Percentiles rank a stretch among this genome's conserved stretches.
Evolutionary conservation across 2,329 filamentous ascomycete genomes (phyloP).

Genomic region (Hymenoscyphus fructigenus): DNA sequence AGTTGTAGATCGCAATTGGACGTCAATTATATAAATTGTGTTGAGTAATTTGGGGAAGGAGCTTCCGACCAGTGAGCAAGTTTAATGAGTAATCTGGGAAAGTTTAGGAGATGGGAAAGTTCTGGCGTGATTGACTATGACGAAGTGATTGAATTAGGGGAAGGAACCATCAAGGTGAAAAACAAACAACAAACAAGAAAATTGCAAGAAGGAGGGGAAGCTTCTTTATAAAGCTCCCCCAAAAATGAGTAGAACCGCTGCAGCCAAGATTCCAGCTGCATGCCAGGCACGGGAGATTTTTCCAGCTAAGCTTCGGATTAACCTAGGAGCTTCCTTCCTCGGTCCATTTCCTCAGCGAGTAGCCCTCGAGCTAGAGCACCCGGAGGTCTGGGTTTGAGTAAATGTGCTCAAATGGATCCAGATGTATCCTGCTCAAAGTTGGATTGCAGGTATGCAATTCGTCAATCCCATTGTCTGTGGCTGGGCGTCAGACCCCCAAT

Average conservation of each 20-base stretch:
- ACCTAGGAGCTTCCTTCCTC: not conserved
- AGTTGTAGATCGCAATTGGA: not conserved
- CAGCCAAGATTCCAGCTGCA: conserved; percentile 5
- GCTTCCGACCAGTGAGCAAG: not conserved
- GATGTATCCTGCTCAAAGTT: too few relatives aligned
- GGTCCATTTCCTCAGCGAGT: not conserved
- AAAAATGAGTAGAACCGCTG: not conserved
- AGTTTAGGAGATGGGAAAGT: not conserved
- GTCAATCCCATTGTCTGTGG: not conserved
- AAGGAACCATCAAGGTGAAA: not conserved
- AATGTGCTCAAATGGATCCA: conserved; percentile 7
- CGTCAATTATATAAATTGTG: not conserved
- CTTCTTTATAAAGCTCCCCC: conserved; percentile 1
- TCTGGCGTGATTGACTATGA: not conserved
- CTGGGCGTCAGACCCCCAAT: not conserved
- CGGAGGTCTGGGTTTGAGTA: conserved; percentile 3
- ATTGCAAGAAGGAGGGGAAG: not conserved
- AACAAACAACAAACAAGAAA: not conserved
- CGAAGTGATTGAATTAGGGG: not conserved
- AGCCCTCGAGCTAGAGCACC: not conserved
- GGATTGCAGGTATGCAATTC: not conserved
- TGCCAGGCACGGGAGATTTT: conserved; percentile 1
- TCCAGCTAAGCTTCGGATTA: not conserved
- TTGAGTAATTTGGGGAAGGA: not conserved
- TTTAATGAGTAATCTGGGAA: not conserved